Percentiles rank a stretch among this genome's conserved stretches.
These are phyloP conservation scores for Haplosporangium sp. DNA, from an alignment of 371 early-diverging fungal species.

Conservation along the genomic window DNA sequence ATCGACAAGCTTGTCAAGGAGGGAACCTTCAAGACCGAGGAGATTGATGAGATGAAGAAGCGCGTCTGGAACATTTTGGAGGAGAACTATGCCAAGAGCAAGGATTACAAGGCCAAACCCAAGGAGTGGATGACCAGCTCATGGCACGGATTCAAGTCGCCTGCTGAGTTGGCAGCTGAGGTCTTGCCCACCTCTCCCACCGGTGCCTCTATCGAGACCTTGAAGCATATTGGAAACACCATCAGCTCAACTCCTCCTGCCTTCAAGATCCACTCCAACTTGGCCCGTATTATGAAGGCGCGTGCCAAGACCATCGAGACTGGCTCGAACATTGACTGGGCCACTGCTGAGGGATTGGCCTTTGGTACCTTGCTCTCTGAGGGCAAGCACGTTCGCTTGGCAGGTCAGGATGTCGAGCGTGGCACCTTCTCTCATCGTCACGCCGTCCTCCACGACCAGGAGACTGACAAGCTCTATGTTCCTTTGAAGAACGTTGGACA, in stretches of 20 bases:
- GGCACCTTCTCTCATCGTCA: constrained; percentile 99
- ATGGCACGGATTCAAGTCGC: constrained; percentile 91
- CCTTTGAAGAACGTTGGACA: constrained; percentile 87
- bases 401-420: constrained; percentile 98
- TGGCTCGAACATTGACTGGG: constrained; percentile 92
- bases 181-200: constrained; percentile 78
- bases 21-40: constrained; percentile 82
- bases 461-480: constrained; percentile 74
- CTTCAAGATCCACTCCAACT: constrained; percentile 88
- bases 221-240: constrained; percentile 84
- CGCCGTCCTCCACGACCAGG: constrained; percentile 94
- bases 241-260: constrained; percentile 85
- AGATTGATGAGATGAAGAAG: constrained; percentile 88
- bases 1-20: constrained; percentile 83
- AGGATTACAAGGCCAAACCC: constrained; percentile 87
- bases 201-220: constrained; percentile 80
- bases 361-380: constrained; percentile 92
- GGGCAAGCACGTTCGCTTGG: constrained; percentile 90
- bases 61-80: constrained; percentile 93
- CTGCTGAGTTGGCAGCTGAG: constrained; percentile 83
- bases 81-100: constrained; percentile 89
- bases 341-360: constrained; percentile 96
- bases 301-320: constrained; percentile 83
- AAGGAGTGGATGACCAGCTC: constrained; percentile 95
- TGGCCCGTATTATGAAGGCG: constrained; percentile 85